Conservation (phyloP, 305 asterid genomes). For the Fraxinus platypoda region DNA sequence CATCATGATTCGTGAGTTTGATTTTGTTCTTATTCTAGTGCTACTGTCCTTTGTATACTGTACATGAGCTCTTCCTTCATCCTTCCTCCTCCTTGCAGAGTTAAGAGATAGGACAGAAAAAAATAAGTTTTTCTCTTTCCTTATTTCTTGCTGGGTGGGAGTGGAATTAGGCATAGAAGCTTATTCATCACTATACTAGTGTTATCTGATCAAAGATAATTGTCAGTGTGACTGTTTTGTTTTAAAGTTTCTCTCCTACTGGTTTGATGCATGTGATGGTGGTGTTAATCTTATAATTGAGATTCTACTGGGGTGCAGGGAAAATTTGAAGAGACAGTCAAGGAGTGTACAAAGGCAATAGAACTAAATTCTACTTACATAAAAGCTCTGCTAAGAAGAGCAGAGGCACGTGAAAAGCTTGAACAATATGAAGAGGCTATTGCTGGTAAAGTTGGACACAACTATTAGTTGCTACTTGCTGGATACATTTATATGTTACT, state of each 20-base stretch:
- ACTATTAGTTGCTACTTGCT: constrained; percentile 1
- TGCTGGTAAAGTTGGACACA: constrained; percentile 29
- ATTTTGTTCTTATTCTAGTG: background rate
- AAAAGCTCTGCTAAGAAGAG: constrained; percentile 48
- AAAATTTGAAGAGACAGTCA: constrained; percentile 37
- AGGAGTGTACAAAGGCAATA: constrained; percentile 47
- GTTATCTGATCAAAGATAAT: background rate
- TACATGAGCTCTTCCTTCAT: background rate
- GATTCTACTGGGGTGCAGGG: constrained; percentile 26
- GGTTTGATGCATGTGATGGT: background rate
- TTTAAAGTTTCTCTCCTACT: constrained; percentile 17
- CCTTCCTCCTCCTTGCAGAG: background rate
- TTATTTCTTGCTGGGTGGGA: background rate
- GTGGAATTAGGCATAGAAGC: background rate
- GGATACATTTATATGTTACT: background rate
- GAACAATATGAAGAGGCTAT: constrained; percentile 51
- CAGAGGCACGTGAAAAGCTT: constrained; percentile 46
- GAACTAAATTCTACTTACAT: constrained; percentile 41
- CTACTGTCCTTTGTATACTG: background rate
- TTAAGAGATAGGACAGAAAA: no score
- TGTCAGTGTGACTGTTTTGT: background rate
- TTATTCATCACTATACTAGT: background rate
- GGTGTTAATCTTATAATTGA: background rate
- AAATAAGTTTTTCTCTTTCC: no score
- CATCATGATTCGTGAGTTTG: background rate